These are phyloP conservation scores for Sporothrix phasma DNA, from an alignment of 2,329 filamentous ascomycete genomes.

Conservation along the genomic window DNA sequence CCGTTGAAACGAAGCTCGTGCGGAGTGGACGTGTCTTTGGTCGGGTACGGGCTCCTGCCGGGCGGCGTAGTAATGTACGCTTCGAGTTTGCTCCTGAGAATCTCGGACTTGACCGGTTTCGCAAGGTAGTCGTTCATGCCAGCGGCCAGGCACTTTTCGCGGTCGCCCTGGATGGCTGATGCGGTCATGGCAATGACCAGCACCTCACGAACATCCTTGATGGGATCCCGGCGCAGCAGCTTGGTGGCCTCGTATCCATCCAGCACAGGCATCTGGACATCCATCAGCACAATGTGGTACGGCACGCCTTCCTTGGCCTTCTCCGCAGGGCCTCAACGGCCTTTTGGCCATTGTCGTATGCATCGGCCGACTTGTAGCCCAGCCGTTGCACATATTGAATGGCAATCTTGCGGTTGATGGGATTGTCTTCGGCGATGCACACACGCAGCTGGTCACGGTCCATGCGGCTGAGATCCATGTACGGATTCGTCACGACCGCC, in stretches of 20 bases:
- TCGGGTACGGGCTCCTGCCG: conserved; percentile 25
- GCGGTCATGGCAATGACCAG: conserved; percentile 98
- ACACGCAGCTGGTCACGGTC: conserved; percentile 71
- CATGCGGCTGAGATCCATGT: conserved; percentile 60
- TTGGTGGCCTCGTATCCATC: conserved; percentile 90
- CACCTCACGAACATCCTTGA: conserved; percentile 67
- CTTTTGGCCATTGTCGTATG: conserved; percentile 81
- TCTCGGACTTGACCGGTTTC: conserved; percentile 84
- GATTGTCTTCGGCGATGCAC: conserved; percentile 91
- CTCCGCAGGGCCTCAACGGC: conserved; percentile 76
- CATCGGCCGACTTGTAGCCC: conserved; percentile 71
- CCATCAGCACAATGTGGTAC: conserved; percentile 89
- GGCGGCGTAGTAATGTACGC: conserved; percentile 37
- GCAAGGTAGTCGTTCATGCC: conserved; percentile 98
- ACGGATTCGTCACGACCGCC: conserved; percentile 28
- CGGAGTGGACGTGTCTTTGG: conserved; percentile 10
- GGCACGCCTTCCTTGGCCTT: conserved; percentile 62
- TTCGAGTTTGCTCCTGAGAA: conserved; percentile 73
- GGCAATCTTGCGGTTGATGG: conserved; percentile 89
- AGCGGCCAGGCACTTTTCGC: conserved; percentile 88
- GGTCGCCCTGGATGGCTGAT: conserved; percentile 84
- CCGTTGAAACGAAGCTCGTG: background rate
- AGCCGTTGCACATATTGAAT: conserved; percentile 82
- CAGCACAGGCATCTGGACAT: conserved; percentile 89
- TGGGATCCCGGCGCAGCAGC: conserved; percentile 64